These are phyloP conservation scores for Pleurozium schreberi DNA, from an alignment of 225 moss, liverwort and hornwort genomes.

Conservation along the genomic window DNA sequence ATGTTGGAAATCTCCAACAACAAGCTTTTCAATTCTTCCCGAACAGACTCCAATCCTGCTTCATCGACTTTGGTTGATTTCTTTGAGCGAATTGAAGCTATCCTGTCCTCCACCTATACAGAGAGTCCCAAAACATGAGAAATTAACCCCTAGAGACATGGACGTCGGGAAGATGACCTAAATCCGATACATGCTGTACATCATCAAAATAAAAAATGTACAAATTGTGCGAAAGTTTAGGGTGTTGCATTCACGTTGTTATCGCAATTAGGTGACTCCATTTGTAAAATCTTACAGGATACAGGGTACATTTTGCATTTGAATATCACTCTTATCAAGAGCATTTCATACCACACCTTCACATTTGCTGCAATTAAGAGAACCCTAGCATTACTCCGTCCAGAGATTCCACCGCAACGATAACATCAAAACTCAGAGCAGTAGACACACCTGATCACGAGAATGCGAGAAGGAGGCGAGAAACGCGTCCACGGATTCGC, in stretches of 20 bases:
- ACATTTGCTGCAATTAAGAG: not conserved
- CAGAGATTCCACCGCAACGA: not conserved
- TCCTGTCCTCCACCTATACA: constrained; percentile 37
- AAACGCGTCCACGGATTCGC: constrained; percentile 73
- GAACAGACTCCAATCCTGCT: constrained; percentile 37
- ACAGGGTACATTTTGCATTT: not conserved
- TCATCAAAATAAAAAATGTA: not conserved
- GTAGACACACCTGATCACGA: constrained; percentile 37
- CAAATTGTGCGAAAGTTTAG: not conserved
- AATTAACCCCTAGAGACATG: not conserved
- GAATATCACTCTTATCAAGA: not conserved
- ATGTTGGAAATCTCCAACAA: constrained; percentile 13
- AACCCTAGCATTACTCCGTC: not conserved
- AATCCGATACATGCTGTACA: not conserved
- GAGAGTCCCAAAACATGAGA: not conserved
- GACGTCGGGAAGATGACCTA: not conserved
- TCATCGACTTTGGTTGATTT: constrained; percentile 9
- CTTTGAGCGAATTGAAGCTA: constrained; percentile 29
- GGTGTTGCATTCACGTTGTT: not conserved
- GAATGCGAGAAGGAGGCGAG: constrained; percentile 50
- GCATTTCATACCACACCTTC: not conserved
- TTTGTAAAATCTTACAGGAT: not conserved
- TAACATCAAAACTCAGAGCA: not conserved
- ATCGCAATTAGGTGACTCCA: not conserved
- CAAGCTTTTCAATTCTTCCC: constrained; percentile 60